Percentiles rank a stretch among this genome's conserved stretches.
phyloP scores from a whole-genome alignment of 1,284 basidiomycete genomes.

The Heimioporus retisporus region DNA sequence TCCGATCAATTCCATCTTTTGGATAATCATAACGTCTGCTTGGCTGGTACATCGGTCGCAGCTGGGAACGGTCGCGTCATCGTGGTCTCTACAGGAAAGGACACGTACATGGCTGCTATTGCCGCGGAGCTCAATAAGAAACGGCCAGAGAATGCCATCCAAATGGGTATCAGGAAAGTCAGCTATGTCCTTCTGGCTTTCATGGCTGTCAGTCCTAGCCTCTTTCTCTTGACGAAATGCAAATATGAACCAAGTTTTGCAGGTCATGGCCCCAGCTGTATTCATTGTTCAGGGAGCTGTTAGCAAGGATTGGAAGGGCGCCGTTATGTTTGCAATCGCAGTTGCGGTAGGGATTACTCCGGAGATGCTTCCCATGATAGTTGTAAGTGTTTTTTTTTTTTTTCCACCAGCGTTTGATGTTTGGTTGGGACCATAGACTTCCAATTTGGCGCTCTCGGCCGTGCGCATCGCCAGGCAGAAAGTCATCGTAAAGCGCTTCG shows the following conservation, averaged over 20 bases:
- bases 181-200: conserved; percentile 43
- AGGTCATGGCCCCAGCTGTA: conserved; percentile 43
- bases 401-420: not conserved
- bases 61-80: conserved; percentile 40
- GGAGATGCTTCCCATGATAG: conserved; percentile 46
- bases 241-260: not conserved
- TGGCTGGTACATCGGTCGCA: conserved; percentile 44
- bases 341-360: conserved; percentile 43
- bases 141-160: conserved; percentile 41
- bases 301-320: conserved; percentile 43
- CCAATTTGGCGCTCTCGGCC: conserved; percentile 41
- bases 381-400: conserved; percentile 27
- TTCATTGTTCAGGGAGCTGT: conserved; percentile 43
- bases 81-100: conserved; percentile 41
- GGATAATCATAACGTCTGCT: conserved; percentile 40
- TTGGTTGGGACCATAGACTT: conserved; percentile 32
- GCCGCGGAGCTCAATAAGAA: conserved; percentile 44
- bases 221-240: not conserved
- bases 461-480: conserved; percentile 45
- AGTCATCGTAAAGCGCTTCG: conserved; percentile 45
- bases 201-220: conserved; percentile 36
- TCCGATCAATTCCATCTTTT: conserved; percentile 37
- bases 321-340: conserved; percentile 44
- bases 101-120: conserved; percentile 46
- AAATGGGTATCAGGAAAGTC: conserved; percentile 43